These are phyloP conservation scores for Chlorella sp. DNA, from an alignment of 139 green algal species.

Conservation along the genomic window DNA sequence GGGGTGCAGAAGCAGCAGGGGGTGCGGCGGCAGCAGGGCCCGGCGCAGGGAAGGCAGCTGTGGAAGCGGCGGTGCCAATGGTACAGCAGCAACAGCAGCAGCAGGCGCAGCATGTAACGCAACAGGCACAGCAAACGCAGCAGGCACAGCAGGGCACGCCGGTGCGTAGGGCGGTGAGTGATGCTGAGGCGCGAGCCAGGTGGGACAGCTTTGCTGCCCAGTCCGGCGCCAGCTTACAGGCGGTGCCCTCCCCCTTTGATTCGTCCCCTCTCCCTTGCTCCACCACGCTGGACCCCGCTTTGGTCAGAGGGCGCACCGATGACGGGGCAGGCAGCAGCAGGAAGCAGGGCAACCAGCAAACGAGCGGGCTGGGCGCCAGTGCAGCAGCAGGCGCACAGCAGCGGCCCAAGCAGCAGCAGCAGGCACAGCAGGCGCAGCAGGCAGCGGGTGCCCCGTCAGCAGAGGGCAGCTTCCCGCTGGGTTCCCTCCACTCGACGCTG, in stretches of 20 bases:
- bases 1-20: too few species aligned
- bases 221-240: background rate
- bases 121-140: background rate
- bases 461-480: background rate
- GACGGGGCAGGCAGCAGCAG: background rate
- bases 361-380: background rate
- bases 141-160: background rate
- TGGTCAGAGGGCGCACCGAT: background rate
- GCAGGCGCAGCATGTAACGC: background rate
- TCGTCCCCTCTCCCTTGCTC: background rate
- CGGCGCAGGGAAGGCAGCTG: too few species aligned
- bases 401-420: background rate
- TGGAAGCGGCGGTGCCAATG: too few species aligned
- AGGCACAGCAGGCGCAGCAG: background rate
- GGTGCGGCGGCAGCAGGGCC: too few species aligned
- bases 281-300: background rate
- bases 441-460: background rate
- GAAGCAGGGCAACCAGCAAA: background rate
- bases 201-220: background rate
- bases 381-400: background rate
- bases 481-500: background rate
- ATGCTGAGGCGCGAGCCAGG: background rate
- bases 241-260: conserved; percentile 14
- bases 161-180: background rate
- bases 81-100: background rate